Evolutionary conservation across 768 basidiomycete genomes (phyloP), one percentile per base, ranked within the genome.

Genomic region (Guyanaporus albipodus): DNA sequence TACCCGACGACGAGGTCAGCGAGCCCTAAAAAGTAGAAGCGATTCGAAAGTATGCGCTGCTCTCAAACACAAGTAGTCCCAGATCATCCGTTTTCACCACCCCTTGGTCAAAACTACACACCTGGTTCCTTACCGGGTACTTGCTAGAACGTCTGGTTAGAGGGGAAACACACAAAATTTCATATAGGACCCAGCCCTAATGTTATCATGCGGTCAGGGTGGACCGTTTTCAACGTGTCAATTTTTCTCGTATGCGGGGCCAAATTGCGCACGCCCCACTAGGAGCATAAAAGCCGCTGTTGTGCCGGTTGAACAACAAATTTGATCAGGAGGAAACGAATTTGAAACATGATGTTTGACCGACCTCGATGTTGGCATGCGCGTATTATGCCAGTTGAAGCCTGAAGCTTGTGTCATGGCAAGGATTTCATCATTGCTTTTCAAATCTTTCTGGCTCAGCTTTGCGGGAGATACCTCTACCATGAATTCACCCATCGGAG

Each of bases 11-110:
- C 29, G n/a, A 42, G 18, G 36, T 49, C 56, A 47, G 32, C 37
- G 28, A 35, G 14, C 32, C 22, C 37, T 28, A 32, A 32, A 47
- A 53, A 52, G 29, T 29, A 28, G 47, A 44, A 38, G 9, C 11
- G 12, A 46, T 59, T 58, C 39, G 41, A 42, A 42, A 36, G 37
- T 55, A n/a, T n/a, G n/a, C n/a, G n/a, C n/a, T n/a, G n/a, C n/a
- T n/a, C n/a, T n/a, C n/a, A n/a, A n/a, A n/a, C n/a, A n/a, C n/a
- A n/a, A n/a, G n/a, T n/a, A n/a, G n/a, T n/a, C n/a, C n/a, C n/a
- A n/a, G n/a, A n/a, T n/a, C n/a, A n/a, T n/a, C n/a, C n/a, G n/a
- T n/a, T n/a, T n/a, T n/a, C n/a, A n/a, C n/a, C n/a, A n/a, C n/a
- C n/a, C n/a, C n/a, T n/a, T n/a, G n/a, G n/a, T n/a, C n/a, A n/a